Conservation (phyloP, 2,329 filamentous ascomycete species). For the Ceratocystis eucalypticola region DNA sequence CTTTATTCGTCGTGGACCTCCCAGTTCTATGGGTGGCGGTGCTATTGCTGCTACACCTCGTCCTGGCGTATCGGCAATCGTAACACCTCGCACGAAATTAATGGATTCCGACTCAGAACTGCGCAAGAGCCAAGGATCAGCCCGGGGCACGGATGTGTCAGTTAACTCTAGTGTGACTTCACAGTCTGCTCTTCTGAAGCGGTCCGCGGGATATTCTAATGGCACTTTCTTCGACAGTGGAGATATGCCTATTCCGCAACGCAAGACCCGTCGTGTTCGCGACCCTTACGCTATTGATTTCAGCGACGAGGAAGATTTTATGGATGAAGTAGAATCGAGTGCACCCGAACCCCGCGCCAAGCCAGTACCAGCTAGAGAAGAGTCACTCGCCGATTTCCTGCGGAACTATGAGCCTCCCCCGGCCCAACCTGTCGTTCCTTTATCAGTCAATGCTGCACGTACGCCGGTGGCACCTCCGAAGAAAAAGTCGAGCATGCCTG, state of each 20-base stretch:
- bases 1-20: constrained; percentile 81
- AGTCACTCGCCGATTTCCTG: constrained; percentile 62
- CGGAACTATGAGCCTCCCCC: constrained; percentile 54
- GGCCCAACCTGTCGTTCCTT: constrained; percentile 27
- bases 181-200: constrained; percentile 51
- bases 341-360: constrained; percentile 27
- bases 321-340: constrained; percentile 36
- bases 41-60: constrained; percentile 78
- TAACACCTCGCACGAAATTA: constrained; percentile 9
- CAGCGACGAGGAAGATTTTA: constrained; percentile 51
- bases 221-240: constrained; percentile 36
- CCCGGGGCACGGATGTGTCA: constrained; percentile 42
- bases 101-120: constrained; percentile 28
- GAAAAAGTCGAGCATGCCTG: constrained; percentile 51
- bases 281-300: constrained; percentile 92
- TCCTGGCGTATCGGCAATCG: constrained; percentile 25
- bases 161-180: constrained; percentile 59
- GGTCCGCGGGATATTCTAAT: constrained; percentile 27
- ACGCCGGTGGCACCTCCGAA: constrained; percentile 32
- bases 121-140: constrained; percentile 43
- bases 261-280: constrained; percentile 62
- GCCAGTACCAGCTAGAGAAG: constrained; percentile 34
- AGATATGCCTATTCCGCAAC: constrained; percentile 47
- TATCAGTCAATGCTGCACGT: constrained; percentile 26
- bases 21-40: constrained; percentile 42